Evolutionary conservation across 306 rosid genomes (phyloP), one percentile per base, ranked within the genome.

Genomic region (Bauhinia variegata): DNA sequence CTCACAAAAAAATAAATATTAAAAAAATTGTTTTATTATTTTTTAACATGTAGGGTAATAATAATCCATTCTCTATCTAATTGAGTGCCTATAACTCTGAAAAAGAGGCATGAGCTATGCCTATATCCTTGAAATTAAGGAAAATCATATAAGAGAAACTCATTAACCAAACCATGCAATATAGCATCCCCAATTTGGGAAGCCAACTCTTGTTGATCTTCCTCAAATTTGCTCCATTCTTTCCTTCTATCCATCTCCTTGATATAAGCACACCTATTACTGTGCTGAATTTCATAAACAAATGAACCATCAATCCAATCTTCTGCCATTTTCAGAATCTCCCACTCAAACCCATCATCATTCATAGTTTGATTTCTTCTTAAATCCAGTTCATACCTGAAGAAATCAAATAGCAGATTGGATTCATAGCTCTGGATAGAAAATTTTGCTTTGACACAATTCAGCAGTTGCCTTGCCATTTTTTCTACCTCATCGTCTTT

Each of bases 131-230:
- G n/a, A n/a, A n/a, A n/a, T n/a, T n/a, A n/a, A n/a, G n/a, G n/a
- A n/a, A n/a, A n/a, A n/a, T n/a, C n/a, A n/a, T n/a, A n/a, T n/a
- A n/a, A n/a, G n/a, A n/a, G n/a, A 71, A 87, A 51, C 58, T 83
- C 95, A 66, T 19, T 74, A 63, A 83, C 47, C 84, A 90, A 76
- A 65, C 18, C 33, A 14, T 54, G 77, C 42, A 83, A 61, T 66
- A 87, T 51, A 52, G 46, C 80, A 17, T 37, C 41, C 70, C 76
- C 95, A 65, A 90, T 78, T 68, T 83, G 74, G 60, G 79, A 46
- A 23, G 70, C 88, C 46, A 85, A 53, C 15, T 87, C 88, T 51
- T 83, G 71, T 78, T 71, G 59, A 65, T 83, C 96, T 60, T 78
- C 78, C 23, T 73, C 75, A 73, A 79, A 74, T 54, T 59, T 71